Percentiles rank a stretch among this genome's conserved stretches.
These are phyloP conservation scores for Orobanche coerulescens DNA, from an alignment of 257 asterid genomes.

Conservation along the genomic window DNA sequence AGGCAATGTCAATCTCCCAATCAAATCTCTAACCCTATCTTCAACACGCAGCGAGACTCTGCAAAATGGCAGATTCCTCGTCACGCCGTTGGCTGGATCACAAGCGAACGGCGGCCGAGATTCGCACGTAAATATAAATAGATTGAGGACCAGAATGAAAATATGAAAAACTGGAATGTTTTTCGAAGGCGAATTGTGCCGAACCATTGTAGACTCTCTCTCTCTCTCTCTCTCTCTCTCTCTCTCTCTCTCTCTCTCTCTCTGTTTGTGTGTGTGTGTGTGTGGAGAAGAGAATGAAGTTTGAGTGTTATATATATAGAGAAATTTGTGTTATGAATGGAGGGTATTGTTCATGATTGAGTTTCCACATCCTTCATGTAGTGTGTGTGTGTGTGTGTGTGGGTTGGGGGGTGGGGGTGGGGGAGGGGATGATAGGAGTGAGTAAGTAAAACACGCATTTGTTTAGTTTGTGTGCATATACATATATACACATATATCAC, in stretches of 20 bases:
- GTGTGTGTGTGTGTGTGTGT: conserved; percentile 23
- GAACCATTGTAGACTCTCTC: conserved; percentile 13
- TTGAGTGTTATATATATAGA: conserved; percentile 20
- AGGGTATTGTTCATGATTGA: conserved; percentile 20
- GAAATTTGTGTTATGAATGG: background rate
- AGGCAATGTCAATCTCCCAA: conserved; percentile 55
- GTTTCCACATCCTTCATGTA: conserved; percentile 35
- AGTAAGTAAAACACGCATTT: conserved; percentile 43
- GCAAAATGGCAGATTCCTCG: conserved; percentile 48
- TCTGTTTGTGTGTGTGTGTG: background rate
- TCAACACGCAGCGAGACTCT: conserved; percentile 35
- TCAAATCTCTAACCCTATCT: conserved; percentile 57
- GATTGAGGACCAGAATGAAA: conserved; percentile 21
- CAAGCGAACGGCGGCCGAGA: conserved; percentile 67
- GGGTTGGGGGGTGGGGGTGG: background rate
- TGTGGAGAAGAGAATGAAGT: conserved; percentile 13
- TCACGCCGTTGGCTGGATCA: conserved; percentile 44
- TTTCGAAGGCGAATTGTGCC: background rate
- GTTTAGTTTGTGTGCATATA: background rate
- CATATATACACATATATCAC: background rate
- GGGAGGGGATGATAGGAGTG: conserved; percentile 28
- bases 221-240: no score
- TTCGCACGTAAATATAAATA: conserved; percentile 22
- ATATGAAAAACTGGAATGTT: conserved; percentile 1
- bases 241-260: no score